Base-by-base conservation (phyloP, 352 stramenopile species). In the Phytophthora citrophthora region DNA sequence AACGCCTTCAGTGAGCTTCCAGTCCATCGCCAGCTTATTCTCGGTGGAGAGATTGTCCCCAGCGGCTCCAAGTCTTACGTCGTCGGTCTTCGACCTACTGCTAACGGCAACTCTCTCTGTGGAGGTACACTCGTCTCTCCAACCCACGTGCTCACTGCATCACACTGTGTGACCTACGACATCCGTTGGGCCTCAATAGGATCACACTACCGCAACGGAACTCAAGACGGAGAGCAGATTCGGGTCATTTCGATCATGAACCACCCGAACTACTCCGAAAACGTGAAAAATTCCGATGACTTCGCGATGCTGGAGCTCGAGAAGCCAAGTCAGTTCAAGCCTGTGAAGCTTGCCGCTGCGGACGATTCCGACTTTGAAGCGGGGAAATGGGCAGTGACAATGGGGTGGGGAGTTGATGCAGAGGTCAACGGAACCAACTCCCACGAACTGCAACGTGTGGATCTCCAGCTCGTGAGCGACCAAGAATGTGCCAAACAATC, bases 241-340 rank as follows among this genome's bases (percentile, higher is more conserved):
- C 49, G 46, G 26, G 38, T 67, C 4, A 27, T 67, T 13, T 57
- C 57, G 1, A 8, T 63, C 4, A 68, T 67, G 45, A 61, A 36
- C 23, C 51, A 68, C 4, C 38, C 38, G 0, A 59, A 64, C 11
- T 72, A 68, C 31, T 43, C 44, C 2, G 50, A 68, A 18, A 54
- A 52, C 9, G 23, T 65, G 1, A 10, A 41, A 23, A 31, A 65
- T 12, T 34, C 70, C 2, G 43, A 64, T 23, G 63, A 79, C 20
- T 81, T 81, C 50, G 29, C 74, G 32, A 56, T 93, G 15, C 36
- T 91, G 9, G 68, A 77, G 48, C 77, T 82, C 16, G 66, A 67
- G 38, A 68, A 32, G 24, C 53, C 66, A 1, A 77, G 66, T 40
- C 78, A 64, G 6, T 76, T 58, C 1, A 48, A 49, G 12, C 51